Conservation (phyloP, 306 rosid genomes). For the Medicago truncatula region DNA sequence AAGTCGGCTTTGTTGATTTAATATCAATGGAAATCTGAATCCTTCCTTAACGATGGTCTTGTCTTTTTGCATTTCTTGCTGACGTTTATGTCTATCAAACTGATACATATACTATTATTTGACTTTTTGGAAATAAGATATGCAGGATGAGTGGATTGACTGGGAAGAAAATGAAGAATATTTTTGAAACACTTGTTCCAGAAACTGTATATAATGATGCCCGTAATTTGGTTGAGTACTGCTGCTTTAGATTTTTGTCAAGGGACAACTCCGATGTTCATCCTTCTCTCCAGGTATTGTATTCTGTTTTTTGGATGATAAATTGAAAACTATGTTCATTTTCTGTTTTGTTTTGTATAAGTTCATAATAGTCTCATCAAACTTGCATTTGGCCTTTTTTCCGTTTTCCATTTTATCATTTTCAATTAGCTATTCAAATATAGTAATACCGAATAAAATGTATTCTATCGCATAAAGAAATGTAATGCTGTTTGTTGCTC, state of each 20-base stretch:
- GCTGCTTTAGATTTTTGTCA: slow-evolving; percentile 98
- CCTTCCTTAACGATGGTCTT: slow-evolving; percentile 16
- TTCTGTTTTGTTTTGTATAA: slow-evolving; percentile 16
- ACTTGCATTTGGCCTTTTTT: slow-evolving; percentile 19
- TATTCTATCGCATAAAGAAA: slow-evolving; percentile 11
- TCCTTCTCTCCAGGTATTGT: slow-evolving; percentile 84
- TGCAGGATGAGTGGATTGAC: slow-evolving; percentile 99
- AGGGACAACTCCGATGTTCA: slow-evolving; percentile 82
- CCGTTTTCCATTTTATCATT: slow-evolving; percentile 13
- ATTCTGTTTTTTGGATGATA: slow-evolving; percentile 18
- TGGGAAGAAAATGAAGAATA: slow-evolving; percentile 87
- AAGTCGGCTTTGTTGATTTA: slow-evolving; percentile 35
- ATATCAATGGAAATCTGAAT: slow-evolving; percentile 22
- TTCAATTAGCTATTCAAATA: slow-evolving; percentile 33
- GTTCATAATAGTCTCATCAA: not conserved
- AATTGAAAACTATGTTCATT: slow-evolving; percentile 4
- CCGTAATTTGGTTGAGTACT: slow-evolving; percentile 91
- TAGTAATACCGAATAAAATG: not conserved
- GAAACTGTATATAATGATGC: slow-evolving; percentile 70
- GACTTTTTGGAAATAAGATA: slow-evolving; percentile 62
- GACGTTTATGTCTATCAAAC: slow-evolving; percentile 42
- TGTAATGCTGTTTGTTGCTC: slow-evolving; percentile 38
- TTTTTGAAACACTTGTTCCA: slow-evolving; percentile 84
- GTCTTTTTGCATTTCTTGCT: slow-evolving; percentile 31
- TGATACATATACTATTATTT: slow-evolving; percentile 53